phyloP scores from a whole-genome alignment of 1,139 yeast species.

The Taphrina communis region DNA sequence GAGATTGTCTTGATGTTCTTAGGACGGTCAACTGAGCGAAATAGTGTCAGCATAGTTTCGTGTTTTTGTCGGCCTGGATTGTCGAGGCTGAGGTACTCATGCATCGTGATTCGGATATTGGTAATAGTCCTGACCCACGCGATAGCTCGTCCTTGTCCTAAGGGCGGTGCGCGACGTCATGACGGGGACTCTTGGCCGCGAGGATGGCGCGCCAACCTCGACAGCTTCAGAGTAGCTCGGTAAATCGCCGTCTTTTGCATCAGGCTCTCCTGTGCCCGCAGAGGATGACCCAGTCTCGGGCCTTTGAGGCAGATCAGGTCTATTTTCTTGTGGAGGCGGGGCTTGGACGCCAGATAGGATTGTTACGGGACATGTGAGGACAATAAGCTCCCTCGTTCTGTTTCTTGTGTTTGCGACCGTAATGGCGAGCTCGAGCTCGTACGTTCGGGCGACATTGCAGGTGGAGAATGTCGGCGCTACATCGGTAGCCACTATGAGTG shows the following conservation, averaged over 20 bases:
- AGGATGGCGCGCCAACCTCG: slow-evolving; percentile 17
- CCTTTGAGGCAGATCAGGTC: neutral
- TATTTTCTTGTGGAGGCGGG: slow-evolving; percentile 30
- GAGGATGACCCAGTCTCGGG: slow-evolving; percentile 3
- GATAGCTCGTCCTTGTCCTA: slow-evolving; percentile 24
- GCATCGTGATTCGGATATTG: slow-evolving; percentile 15
- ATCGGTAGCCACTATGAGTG: slow-evolving; percentile 28
- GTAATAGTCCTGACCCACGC: slow-evolving; percentile 29
- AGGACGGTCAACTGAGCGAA: too few relatives aligned
- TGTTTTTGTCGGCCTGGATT: too few relatives aligned
- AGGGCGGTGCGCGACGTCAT: slow-evolving; percentile 7
- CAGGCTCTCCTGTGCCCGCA: neutral
- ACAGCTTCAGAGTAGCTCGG: slow-evolving; percentile 24
- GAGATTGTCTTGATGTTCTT: too few relatives aligned
- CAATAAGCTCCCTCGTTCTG: slow-evolving; percentile 5
- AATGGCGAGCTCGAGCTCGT: slow-evolving; percentile 56
- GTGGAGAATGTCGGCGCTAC: slow-evolving; percentile 60
- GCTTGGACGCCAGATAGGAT: slow-evolving; percentile 33
- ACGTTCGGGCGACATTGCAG: slow-evolving; percentile 63
- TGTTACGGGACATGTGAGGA: slow-evolving; percentile 23
- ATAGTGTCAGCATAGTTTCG: too few relatives aligned
- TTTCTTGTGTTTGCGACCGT: slow-evolving; percentile 54
- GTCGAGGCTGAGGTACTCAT: neutral
- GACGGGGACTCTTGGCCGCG: slow-evolving; percentile 13
- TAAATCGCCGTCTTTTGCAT: neutral